Conservation (phyloP, 2,329 filamentous ascomycete genomes). For the Beauveria pseudobassiana region DNA sequence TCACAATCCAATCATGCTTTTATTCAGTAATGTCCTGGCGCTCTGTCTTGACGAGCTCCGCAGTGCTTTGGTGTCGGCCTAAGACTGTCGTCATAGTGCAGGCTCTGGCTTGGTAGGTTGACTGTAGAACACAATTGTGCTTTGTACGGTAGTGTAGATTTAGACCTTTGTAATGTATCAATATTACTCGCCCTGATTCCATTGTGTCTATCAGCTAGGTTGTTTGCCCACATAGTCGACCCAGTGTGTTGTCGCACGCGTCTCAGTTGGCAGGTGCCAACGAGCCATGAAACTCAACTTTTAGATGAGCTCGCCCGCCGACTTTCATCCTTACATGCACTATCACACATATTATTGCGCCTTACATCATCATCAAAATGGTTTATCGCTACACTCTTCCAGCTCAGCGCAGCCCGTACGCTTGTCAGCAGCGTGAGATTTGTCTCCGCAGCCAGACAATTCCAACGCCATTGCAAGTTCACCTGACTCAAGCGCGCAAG, state of each 20-base stretch:
- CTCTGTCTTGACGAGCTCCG: no score
- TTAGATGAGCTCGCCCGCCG: neutral
- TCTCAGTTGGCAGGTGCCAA: neutral
- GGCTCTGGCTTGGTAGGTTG: no score
- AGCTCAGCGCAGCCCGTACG: conserved; percentile 8
- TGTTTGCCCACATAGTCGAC: neutral
- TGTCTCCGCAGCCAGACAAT: conserved; percentile 9
- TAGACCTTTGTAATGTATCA: no score
- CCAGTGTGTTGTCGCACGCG: neutral
- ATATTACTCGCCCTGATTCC: no score
- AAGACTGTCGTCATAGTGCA: no score
- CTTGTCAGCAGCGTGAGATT: neutral
- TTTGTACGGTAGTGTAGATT: no score
- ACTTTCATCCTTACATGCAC: neutral
- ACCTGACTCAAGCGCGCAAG: conserved; percentile 3
- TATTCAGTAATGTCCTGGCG: no score
- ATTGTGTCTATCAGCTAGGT: neutral
- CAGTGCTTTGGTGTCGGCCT: no score
- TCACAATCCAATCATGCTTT: no score
- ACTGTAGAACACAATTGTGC: no score
- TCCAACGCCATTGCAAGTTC: conserved; percentile 6
- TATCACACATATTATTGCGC: neutral
- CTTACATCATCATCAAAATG: conserved; percentile 6
- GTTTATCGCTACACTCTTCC: conserved; percentile 12
- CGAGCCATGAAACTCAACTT: neutral